Conservation (phyloP, 306 rosid species). For the Rosa chinensis region DNA sequence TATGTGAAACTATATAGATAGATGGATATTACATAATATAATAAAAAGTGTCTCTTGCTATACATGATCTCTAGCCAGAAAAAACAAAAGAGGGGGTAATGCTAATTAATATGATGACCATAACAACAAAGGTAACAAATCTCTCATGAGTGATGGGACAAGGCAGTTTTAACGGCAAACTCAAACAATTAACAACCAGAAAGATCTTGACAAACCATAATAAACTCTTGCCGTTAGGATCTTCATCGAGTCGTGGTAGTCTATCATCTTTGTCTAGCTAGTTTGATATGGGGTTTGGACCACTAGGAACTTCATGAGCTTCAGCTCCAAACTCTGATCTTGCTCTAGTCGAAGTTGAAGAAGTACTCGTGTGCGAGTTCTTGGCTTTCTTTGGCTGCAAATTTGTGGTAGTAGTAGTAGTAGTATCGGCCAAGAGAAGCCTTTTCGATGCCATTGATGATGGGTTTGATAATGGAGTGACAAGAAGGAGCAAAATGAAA, state of each 20-base stretch:
- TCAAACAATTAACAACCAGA: conserved; percentile 31
- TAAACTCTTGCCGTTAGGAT: conserved; percentile 6
- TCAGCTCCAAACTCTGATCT: conserved; percentile 59
- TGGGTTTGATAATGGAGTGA: conserved; percentile 26
- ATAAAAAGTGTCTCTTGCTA: conserved; percentile 54
- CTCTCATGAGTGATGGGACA: conserved; percentile 41
- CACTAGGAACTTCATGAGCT: conserved; percentile 95
- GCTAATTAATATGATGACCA: conserved; percentile 41
- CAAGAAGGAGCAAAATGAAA: conserved; percentile 62
- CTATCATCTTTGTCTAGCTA: conserved; percentile 46
- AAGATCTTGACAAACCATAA: conserved; percentile 45
- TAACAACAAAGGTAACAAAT: conserved; percentile 47
- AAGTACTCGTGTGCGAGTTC: conserved; percentile 6
- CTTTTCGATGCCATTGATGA: conserved; percentile 43
- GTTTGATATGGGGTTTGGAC: conserved; percentile 92
- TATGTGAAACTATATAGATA: conserved; percentile 52
- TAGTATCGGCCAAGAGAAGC: conserved; percentile 37
- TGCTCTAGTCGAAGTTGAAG: conserved; percentile 25
- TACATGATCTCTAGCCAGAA: conserved; percentile 61
- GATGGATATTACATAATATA: conserved; percentile 39
- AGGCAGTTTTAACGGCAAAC: conserved; percentile 48
- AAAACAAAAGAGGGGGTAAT: conserved; percentile 17
- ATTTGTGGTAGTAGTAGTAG: conserved; percentile 37
- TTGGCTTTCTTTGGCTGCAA: conserved; percentile 46
- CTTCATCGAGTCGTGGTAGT: conserved; percentile 26